phyloP scores from a whole-genome alignment of 306 rosid genomes.

The Corylus americana region DNA sequence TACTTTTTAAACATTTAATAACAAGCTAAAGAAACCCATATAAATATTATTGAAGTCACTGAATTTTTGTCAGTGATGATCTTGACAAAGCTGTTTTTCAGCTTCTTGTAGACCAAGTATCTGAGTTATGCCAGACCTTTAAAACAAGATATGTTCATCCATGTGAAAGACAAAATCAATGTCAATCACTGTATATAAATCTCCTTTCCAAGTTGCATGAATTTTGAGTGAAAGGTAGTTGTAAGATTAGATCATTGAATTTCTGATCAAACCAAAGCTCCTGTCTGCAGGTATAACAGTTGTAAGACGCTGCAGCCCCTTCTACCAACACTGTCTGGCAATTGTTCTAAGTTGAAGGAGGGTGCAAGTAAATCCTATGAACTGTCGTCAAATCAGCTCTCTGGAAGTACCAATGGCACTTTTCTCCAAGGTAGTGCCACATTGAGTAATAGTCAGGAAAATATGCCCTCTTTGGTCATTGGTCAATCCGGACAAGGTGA shows the following conservation, averaged over 20 bases:
- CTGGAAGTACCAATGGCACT: slow-evolving; percentile 26
- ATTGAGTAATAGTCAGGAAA: slow-evolving; percentile 27
- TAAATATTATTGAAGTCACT: too few species aligned
- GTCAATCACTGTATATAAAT: slow-evolving; percentile 3
- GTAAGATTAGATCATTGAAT: slow-evolving; percentile 1
- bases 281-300: slow-evolving; percentile 55
- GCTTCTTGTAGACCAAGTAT: not conserved
- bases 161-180: slow-evolving; percentile 3
- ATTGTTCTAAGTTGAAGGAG: slow-evolving; percentile 26
- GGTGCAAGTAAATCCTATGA: slow-evolving; percentile 37
- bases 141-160: not conserved
- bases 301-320: slow-evolving; percentile 39
- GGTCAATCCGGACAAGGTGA: slow-evolving; percentile 39
- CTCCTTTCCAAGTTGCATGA: not conserved
- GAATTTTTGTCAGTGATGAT: too few species aligned
- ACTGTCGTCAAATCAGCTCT: slow-evolving; percentile 22
- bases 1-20: too few species aligned
- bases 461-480: slow-evolving; percentile 13
- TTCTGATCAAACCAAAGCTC: slow-evolving; percentile 19
- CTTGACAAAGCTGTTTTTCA: not conserved
- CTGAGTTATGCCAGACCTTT: not conserved
- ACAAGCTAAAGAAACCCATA: too few species aligned
- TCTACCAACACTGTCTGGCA: slow-evolving; percentile 27
- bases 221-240: not conserved
- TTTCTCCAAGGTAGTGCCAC: slow-evolving; percentile 28